A percentile compares a stretch with the other conserved stretches of the same genome.
phyloP scores from a whole-genome alignment of 2,329 filamentous ascomycete genomes.

The Lasiodiplodia citricola region DNA sequence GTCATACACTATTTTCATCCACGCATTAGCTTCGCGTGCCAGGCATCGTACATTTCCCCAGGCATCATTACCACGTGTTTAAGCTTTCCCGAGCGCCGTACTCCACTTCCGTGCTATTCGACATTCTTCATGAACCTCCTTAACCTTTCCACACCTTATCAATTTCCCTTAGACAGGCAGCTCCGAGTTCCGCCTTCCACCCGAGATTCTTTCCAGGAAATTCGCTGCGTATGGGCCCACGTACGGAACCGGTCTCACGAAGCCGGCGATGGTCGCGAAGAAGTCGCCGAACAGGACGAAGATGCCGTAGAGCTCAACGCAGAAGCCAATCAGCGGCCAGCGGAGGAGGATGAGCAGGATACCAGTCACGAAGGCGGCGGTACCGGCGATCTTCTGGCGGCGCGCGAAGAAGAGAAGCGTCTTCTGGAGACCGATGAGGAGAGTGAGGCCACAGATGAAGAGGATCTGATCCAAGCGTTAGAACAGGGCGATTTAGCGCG shows the following conservation, averaged over 20 bases:
- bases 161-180: slow-evolving; percentile 68
- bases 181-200: slow-evolving; percentile 75
- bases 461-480: slow-evolving; percentile 70
- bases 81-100: background rate
- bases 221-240: slow-evolving; percentile 84
- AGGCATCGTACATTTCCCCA: slow-evolving; percentile 5
- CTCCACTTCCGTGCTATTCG: background rate
- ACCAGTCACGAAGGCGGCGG: slow-evolving; percentile 82
- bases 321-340: slow-evolving; percentile 91
- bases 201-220: slow-evolving; percentile 71
- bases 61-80: background rate
- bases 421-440: slow-evolving; percentile 92
- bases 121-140: background rate
- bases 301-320: slow-evolving; percentile 91
- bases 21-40: background rate
- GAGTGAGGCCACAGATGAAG: slow-evolving; percentile 93
- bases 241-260: slow-evolving; percentile 82
- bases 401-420: slow-evolving; percentile 94
- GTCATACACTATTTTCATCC: slow-evolving; percentile 7
- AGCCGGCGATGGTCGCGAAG: slow-evolving; percentile 86
- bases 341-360: slow-evolving; percentile 84
- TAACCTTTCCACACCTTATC: background rate
- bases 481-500: background rate
- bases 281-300: slow-evolving; percentile 95
- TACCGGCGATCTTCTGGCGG: slow-evolving; percentile 90